These are phyloP conservation scores for Dryadomyces quercus-mongolicae DNA, from an alignment of 2,329 filamentous ascomycete genomes.

Conservation along the genomic window DNA sequence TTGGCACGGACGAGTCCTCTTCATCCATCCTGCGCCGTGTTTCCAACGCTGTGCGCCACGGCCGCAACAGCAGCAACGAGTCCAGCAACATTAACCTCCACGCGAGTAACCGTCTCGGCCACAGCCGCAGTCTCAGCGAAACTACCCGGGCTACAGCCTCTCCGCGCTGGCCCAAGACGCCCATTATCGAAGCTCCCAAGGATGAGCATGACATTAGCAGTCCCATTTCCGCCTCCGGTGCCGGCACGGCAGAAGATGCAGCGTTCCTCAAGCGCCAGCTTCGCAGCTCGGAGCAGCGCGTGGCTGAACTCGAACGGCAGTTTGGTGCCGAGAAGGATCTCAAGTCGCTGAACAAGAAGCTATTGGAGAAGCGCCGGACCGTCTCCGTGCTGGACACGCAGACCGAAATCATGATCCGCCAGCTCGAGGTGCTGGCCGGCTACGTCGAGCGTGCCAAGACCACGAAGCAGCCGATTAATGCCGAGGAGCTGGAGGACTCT, in stretches of 20 bases:
- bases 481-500: conserved; percentile 73
- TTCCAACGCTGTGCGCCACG: conserved; percentile 88
- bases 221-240: conserved; percentile 51
- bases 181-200: conserved; percentile 41
- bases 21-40: conserved; percentile 77
- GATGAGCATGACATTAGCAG: conserved; percentile 52
- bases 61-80: conserved; percentile 73
- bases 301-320: conserved; percentile 76
- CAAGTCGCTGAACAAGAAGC: conserved; percentile 72
- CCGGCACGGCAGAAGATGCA: conserved; percentile 45
- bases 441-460: conserved; percentile 82
- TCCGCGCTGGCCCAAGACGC: conserved; percentile 58
- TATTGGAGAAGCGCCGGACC: conserved; percentile 88
- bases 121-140: conserved; percentile 53
- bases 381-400: conserved; percentile 90
- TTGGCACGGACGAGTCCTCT: conserved; percentile 64
- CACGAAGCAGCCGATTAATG: conserved; percentile 66
- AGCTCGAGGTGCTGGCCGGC: conserved; percentile 79
- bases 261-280: conserved; percentile 62
- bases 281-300: conserved; percentile 67
- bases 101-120: conserved; percentile 24
- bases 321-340: conserved; percentile 53
- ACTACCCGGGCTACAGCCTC: conserved; percentile 53
- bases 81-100: conserved; percentile 23
- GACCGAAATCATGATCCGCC: conserved; percentile 87